phyloP scores from a whole-genome alignment of 768 basidiomycete genomes.

The Tephrocybe sp. region DNA sequence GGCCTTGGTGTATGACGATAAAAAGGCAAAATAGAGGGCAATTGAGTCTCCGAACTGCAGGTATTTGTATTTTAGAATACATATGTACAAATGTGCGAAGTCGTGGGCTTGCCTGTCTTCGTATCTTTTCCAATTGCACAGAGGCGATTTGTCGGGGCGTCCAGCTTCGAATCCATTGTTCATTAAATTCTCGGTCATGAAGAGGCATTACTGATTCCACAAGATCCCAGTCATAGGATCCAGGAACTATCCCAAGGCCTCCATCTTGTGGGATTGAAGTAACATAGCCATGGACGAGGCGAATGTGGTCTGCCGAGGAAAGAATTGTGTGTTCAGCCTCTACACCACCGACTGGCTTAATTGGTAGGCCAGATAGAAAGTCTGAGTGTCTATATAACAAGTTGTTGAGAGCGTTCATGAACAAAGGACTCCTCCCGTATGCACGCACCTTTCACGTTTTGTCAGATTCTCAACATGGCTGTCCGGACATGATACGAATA shows the following conservation, averaged over 20 bases:
- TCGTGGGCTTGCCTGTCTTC: slow-evolving; percentile 55
- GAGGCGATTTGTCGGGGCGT: slow-evolving; percentile 62
- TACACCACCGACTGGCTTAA: slow-evolving; percentile 43
- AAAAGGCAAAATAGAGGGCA: slow-evolving; percentile 88
- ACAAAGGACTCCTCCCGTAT: background rate
- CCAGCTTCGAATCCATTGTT: slow-evolving; percentile 78
- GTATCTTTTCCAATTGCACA: slow-evolving; percentile 65
- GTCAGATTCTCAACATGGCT: slow-evolving; percentile 63
- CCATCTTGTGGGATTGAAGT: slow-evolving; percentile 73
- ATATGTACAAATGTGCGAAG: background rate
- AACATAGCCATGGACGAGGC: slow-evolving; percentile 73
- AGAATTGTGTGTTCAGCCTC: slow-evolving; percentile 47
- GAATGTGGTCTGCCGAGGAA: slow-evolving; percentile 74
- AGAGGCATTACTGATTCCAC: slow-evolving; percentile 81
- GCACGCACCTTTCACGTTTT: slow-evolving; percentile 69
- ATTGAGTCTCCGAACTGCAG: slow-evolving; percentile 73
- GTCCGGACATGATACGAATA: slow-evolving; percentile 74
- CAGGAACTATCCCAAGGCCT: slow-evolving; percentile 81
- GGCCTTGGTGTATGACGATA: slow-evolving; percentile 79
- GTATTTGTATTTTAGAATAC: background rate
- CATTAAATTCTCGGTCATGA: slow-evolving; percentile 83
- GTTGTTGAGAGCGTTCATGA: background rate
- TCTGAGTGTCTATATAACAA: slow-evolving; percentile 59
- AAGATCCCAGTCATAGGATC: slow-evolving; percentile 71
- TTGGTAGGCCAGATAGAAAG: slow-evolving; percentile 75